Percentiles rank a stretch among this genome's conserved stretches.
phyloP scores from a whole-genome alignment of 2,329 filamentous ascomycete genomes.

The Penicillium sp. region DNA sequence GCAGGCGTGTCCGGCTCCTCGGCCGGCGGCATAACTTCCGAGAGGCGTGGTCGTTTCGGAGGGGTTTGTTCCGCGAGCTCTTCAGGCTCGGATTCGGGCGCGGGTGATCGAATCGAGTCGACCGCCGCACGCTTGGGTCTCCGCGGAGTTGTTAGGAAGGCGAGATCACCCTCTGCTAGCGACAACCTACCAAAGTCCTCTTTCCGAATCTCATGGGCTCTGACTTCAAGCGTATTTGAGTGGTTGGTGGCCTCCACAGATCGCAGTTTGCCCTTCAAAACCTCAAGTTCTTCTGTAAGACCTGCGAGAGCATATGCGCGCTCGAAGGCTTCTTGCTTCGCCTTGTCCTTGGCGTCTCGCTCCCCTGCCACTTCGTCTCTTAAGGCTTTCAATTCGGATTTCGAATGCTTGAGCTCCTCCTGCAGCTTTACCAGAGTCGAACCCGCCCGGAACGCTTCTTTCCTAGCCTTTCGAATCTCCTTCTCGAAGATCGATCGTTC shows the following conservation, averaged over 20 bases:
- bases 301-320: slow-evolving; percentile 47
- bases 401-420: slow-evolving; percentile 48
- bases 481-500: slow-evolving; percentile 54
- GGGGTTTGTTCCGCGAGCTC: slow-evolving; percentile 28
- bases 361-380: slow-evolving; percentile 54
- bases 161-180: slow-evolving; percentile 33
- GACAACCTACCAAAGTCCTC: slow-evolving; percentile 30
- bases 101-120: slow-evolving; percentile 26
- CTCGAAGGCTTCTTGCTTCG: slow-evolving; percentile 49
- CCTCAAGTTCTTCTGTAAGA: slow-evolving; percentile 45
- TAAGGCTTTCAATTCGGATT: slow-evolving; percentile 47
- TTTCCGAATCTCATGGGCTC: slow-evolving; percentile 32
- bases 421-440: slow-evolving; percentile 55
- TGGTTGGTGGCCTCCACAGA: slow-evolving; percentile 40
- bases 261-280: slow-evolving; percentile 43
- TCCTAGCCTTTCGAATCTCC: slow-evolving; percentile 54
- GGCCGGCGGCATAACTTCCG: slow-evolving; percentile 25
- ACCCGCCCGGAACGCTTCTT: slow-evolving; percentile 58
- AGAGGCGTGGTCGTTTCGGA: slow-evolving; percentile 35
- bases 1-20: slow-evolving; percentile 27
- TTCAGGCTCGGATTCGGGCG: slow-evolving; percentile 8
- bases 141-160: slow-evolving; percentile 32
- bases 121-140: slow-evolving; percentile 35
- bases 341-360: slow-evolving; percentile 47
- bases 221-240: slow-evolving; percentile 32